phyloP scores from a whole-genome alignment of 805 yeast genomes.

The Brettanomyces nanus region DNA sequence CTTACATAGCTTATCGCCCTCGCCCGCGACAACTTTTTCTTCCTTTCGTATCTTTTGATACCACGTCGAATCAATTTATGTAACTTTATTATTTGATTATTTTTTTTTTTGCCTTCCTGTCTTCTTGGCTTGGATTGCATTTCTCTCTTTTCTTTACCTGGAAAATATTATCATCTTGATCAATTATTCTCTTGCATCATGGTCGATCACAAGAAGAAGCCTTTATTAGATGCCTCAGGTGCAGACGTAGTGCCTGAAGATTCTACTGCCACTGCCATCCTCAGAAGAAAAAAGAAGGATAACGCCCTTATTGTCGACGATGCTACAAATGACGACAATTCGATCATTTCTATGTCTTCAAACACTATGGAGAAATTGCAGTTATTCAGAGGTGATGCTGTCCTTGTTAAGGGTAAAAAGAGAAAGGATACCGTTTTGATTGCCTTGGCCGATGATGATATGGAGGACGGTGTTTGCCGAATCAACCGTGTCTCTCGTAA shows the following conservation, averaged over 20 bases:
- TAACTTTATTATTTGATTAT: too few relatives aligned
- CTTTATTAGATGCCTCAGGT: slow-evolving; percentile 31
- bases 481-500: slow-evolving; percentile 93
- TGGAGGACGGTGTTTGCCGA: slow-evolving; percentile 92
- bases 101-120: neutral
- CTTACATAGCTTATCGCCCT: too few relatives aligned
- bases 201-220: slow-evolving; percentile 21
- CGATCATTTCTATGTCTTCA: slow-evolving; percentile 90
- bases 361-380: slow-evolving; percentile 92
- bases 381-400: slow-evolving; percentile 96
- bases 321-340: slow-evolving; percentile 94
- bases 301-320: slow-evolving; percentile 91
- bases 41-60: too few relatives aligned
- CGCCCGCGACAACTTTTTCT: too few relatives aligned
- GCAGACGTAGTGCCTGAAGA: slow-evolving; percentile 27
- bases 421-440: slow-evolving; percentile 95
- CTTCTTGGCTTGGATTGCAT: neutral
- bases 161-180: neutral
- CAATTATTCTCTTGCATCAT: slow-evolving; percentile 1
- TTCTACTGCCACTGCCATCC: slow-evolving; percentile 88
- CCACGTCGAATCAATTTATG: too few relatives aligned
- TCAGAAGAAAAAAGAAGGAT: slow-evolving; percentile 96
- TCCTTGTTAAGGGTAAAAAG: slow-evolving; percentile 94
- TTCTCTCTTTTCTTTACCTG: neutral
- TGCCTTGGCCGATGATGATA: slow-evolving; percentile 92